Evolutionary conservation across 495 filamentous ascomycete genomes (phyloP).

Genomic region (Evernia prunastri): DNA sequence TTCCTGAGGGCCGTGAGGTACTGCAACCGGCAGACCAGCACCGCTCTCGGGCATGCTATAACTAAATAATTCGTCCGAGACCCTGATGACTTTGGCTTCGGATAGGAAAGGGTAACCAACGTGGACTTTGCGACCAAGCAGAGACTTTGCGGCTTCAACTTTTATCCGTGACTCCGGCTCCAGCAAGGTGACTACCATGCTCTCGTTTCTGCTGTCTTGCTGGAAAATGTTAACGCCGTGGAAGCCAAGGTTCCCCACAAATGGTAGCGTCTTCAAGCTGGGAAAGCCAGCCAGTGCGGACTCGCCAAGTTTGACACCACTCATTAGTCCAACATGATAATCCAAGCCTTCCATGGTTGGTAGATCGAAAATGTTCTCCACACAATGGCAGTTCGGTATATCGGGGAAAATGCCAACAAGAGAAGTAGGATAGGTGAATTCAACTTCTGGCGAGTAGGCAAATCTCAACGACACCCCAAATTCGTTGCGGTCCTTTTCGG

Average conservation of each 20-base stretch:
- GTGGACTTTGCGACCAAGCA: slow-evolving; percentile 77
- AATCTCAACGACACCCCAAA: slow-evolving; percentile 94
- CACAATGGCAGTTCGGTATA: slow-evolving; percentile 76
- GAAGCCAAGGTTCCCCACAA: slow-evolving; percentile 72
- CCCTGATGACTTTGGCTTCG: slow-evolving; percentile 79
- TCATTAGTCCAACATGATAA: slow-evolving; percentile 74
- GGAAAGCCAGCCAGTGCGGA: slow-evolving; percentile 89
- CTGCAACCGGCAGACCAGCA: slow-evolving; percentile 50
- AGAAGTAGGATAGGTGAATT: slow-evolving; percentile 78
- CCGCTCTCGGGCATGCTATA: slow-evolving; percentile 65
- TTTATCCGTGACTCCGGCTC: slow-evolving; percentile 66
- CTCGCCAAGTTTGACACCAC: slow-evolving; percentile 77
- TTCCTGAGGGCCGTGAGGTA: slow-evolving; percentile 68
- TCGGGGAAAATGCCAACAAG: slow-evolving; percentile 89
- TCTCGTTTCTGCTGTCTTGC: slow-evolving; percentile 93
- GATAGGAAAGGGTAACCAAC: slow-evolving; percentile 95
- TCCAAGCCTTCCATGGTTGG: slow-evolving; percentile 88
- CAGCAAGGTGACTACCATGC: slow-evolving; percentile 81
- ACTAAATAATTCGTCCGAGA: slow-evolving; percentile 91
- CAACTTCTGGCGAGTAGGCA: slow-evolving; percentile 67
- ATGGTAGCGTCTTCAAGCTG: slow-evolving; percentile 73
- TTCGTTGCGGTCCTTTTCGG: slow-evolving; percentile 74
- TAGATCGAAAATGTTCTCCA: slow-evolving; percentile 92
- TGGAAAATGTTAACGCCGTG: slow-evolving; percentile 96
- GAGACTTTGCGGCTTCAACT: slow-evolving; percentile 63